These are phyloP conservation scores for Dovyalis caffra DNA, from an alignment of 345 rosid species.

Conservation along the genomic window DNA sequence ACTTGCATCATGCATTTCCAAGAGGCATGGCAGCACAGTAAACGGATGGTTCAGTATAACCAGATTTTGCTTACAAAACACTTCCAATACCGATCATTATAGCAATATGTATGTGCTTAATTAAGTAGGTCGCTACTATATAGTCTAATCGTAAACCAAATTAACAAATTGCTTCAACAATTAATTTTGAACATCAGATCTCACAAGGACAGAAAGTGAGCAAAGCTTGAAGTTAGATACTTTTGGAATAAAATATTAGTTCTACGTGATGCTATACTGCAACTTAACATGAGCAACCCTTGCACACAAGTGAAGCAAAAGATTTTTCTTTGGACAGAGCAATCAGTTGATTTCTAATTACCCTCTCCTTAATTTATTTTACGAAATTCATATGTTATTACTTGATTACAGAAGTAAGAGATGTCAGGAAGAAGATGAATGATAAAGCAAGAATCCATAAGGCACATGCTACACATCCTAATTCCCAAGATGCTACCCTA, in stretches of 20 bases:
- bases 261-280: not conserved
- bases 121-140: not conserved
- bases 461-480: not conserved
- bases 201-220: not conserved
- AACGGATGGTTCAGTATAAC: not conserved
- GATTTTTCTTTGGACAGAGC: not conserved
- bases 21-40: not conserved
- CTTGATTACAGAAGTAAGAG: not conserved
- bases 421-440: not conserved
- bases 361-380: not conserved
- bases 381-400: not conserved
- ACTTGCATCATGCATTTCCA: not conserved
- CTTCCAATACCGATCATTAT: not conserved
- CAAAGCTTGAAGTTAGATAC: not conserved
- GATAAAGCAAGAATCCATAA: not conserved
- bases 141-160: not conserved
- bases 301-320: not conserved
- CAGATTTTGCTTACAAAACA: not conserved
- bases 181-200: not conserved
- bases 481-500: not conserved
- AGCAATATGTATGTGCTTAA: not conserved
- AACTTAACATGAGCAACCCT: not conserved
- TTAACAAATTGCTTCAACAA: not conserved
- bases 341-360: not conserved
- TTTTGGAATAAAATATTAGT: too few species aligned